Evolutionary conservation across 306 rosid species (phyloP).

Genomic region (Purshia tridentata): DNA sequence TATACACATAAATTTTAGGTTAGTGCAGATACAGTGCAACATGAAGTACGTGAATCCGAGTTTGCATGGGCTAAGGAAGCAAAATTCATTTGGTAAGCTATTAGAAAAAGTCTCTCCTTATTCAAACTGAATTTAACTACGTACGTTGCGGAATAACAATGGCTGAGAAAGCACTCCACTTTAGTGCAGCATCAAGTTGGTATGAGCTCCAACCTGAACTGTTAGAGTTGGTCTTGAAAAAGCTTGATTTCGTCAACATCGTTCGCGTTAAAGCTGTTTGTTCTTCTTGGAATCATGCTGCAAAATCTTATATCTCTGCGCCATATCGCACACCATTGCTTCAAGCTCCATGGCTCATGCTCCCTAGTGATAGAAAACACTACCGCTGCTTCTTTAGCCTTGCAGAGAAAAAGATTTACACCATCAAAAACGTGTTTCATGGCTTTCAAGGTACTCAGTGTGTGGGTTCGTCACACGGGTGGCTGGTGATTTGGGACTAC

Average conservation of each 20-base stretch:
- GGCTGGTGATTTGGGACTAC: neutral
- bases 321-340: neutral
- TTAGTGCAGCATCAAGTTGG: neutral
- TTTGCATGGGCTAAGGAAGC: no score
- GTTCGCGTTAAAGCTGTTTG: neutral
- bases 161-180: no score
- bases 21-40: no score
- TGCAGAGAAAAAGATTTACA: constrained; percentile 1
- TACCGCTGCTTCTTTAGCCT: constrained; percentile 18
- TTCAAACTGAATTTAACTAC: no score
- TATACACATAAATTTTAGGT: no score
- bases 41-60: no score
- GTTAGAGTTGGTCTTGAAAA: neutral
- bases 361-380: neutral
- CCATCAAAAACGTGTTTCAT: neutral
- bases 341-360: constrained; percentile 17
- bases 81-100: no score
- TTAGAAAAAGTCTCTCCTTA: no score
- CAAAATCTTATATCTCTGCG: neutral
- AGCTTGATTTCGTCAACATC: neutral
- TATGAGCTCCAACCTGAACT: neutral
- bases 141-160: no score
- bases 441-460: neutral
- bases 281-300: neutral
- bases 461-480: constrained; percentile 19